Evolutionary conservation across 1,284 basidiomycete species (phyloP), one percentile per base, ranked within the genome.

Genomic region (Cutaneotrichosporon sp.): DNA sequence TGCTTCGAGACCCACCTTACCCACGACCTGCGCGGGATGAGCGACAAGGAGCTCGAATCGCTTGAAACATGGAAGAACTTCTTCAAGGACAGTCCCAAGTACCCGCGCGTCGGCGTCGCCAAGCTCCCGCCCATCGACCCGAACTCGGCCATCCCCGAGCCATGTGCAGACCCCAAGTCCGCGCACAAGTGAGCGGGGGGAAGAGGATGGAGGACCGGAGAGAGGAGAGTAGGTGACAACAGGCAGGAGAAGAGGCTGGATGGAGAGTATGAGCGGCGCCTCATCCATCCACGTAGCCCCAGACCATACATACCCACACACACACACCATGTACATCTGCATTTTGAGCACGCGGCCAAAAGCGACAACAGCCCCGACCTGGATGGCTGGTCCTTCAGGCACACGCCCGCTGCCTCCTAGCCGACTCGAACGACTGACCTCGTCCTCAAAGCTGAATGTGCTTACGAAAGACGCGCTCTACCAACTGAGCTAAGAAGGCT

Each of bases 1-100:
- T 97, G 94, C 79, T 97, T 97, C 83, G 84, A 88, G 73, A 80
- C 78, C 8, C 94, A 97, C 80, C 85, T 88, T 55, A 97, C 93
- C 46, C 90, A 97, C 81, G 94, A 97, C 81, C 82, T 90, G 64
- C 87, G 94, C 66, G 95, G 90, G 13, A 80, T 97, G 69, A 85
- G 82, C 46, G 86, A 89, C 62, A 80, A 83, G 65, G 90, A 97
- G 78, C 76, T 90, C 69, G 81, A 95, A 90, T 82, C 89, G 61
- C 81, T 97, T 22, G 77, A 86, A 52, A 87, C 92, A 71, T 97
- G 94, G 94, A 92, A 92, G 80, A 83, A 86, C 42, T 97, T 95
- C 83, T 97, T 93, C 73, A 79, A 83, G 2, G 86, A 90, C 22
- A 89, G 91, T 79, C 87, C 89, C 72, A 86, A 87, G 69, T 94